Evolutionary conservation across 2,329 filamentous ascomycete genomes (phyloP), one percentile per base, ranked within the genome.

Genomic region (Beauveria caledonica): DNA sequence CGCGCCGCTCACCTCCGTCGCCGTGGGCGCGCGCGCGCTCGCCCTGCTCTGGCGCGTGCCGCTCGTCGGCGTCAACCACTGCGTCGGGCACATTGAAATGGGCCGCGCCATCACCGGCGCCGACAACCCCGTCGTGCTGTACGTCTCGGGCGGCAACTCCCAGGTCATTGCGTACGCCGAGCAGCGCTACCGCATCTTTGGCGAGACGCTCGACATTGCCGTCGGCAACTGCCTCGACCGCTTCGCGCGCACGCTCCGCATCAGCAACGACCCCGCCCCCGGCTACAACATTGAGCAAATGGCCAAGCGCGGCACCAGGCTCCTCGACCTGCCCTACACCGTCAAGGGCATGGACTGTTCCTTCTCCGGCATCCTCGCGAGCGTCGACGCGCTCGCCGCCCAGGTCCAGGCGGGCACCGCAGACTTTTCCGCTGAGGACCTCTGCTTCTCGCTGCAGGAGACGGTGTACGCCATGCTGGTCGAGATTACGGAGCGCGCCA

Each of bases 311-410:
- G 86, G 86, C 58, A 84, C 84, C 1, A 83, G 80, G 23, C 77
- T 99, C 44, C 79, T 97, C 19, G 93, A 97, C 66, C 78, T 99
- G 29, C 94, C 94, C 2, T 99, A 99, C 70, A 86, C 92, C 2
- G 94, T 99, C 64, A 99, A 99, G 75, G 94, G 94, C 56, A 99
- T 99, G 94, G 94, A 99, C 73, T 96, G 92, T 69, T 94, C 89
- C 25, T 97, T 99, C 75, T 92, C 89, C 2, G 94, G 94, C 2
- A 96, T 99, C 64, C 78, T 99, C 29, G 90, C 90, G 0, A 84
- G 85, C 5, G 87, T 93, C 13, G 94, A 99, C 71, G 80, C 87
- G 40, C 78, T 96, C 50, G 93, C 92, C 1, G 84, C 80, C 60
- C 86, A 83, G 72, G 85, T 91, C 75, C 76, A 69, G 55, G 67